Evolutionary conservation across 2,329 filamentous ascomycete genomes (phyloP).

Genomic region (Cryphonectria radicalis): DNA sequence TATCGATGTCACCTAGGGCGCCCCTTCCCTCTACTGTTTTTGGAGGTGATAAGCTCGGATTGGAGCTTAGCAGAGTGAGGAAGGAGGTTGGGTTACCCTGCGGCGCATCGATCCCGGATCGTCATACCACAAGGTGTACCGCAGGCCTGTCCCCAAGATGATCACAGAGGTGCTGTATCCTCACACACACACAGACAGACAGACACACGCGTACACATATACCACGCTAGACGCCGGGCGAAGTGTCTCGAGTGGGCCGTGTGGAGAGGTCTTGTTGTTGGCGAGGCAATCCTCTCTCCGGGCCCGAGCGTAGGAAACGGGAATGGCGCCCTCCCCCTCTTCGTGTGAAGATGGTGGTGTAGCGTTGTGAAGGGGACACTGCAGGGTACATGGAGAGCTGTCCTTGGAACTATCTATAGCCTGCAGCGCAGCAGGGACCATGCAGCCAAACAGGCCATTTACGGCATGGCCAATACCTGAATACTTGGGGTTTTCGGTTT

Average conservation of each 20-base stretch:
- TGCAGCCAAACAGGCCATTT: neutral
- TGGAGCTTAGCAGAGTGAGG: constrained; percentile 8
- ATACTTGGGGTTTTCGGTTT: neutral
- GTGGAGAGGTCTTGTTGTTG: neutral
- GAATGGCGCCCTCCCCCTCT: neutral
- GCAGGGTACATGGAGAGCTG: neutral
- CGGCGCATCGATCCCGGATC: constrained; percentile 17
- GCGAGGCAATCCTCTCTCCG: neutral
- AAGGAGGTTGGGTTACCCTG: constrained; percentile 3
- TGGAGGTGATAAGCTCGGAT: neutral
- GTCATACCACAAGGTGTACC: constrained; percentile 22
- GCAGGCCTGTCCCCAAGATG: constrained; percentile 18
- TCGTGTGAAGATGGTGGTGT: neutral
- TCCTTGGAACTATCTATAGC: constrained; percentile 1
- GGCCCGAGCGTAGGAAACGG: neutral
- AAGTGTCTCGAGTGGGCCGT: neutral
- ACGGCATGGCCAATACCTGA: neutral
- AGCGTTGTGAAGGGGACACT: neutral
- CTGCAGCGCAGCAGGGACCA: constrained; percentile 12
- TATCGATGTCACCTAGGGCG: constrained; percentile 1
- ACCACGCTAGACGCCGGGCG: neutral
- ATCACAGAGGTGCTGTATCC: neutral
- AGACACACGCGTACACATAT: neutral
- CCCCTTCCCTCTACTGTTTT: neutral
- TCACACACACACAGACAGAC: no score